These are phyloP conservation scores for Magnolia changhungtana DNA, from an alignment of 164 flowering plant genomes.

Conservation along the genomic window DNA sequence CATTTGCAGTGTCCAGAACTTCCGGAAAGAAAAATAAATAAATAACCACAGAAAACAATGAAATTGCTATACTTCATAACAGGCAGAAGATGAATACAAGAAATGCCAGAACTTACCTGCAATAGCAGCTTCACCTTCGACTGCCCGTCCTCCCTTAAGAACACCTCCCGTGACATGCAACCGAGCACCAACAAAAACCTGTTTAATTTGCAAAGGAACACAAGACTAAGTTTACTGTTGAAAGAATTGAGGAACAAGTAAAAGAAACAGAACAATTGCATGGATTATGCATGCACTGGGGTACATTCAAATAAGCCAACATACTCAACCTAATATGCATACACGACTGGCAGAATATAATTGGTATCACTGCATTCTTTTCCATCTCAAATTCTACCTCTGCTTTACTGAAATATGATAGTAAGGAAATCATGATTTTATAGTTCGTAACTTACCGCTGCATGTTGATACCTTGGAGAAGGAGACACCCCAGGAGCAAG, in stretches of 20 bases:
- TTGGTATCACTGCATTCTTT: neutral
- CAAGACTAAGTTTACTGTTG: neutral
- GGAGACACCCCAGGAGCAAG: slow-evolving; percentile 99
- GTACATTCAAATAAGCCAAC: neutral
- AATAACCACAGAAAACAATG: slow-evolving; percentile 2
- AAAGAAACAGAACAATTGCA: neutral
- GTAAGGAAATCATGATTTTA: neutral
- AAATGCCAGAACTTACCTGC: slow-evolving; percentile 54
- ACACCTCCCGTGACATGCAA: slow-evolving; percentile 95
- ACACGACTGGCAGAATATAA: no score
- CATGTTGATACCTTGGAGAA: slow-evolving; percentile 94
- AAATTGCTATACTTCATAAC: neutral
- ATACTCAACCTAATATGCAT: neutral
- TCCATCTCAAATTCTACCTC: neutral
- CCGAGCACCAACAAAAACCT: slow-evolving; percentile 96
- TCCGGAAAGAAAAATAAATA: neutral
- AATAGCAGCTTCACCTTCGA: slow-evolving; percentile 85
- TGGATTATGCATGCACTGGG: neutral
- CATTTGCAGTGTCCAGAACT: slow-evolving; percentile 99
- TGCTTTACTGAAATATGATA: neutral
- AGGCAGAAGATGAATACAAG: slow-evolving; percentile 2
- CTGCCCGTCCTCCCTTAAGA: slow-evolving; percentile 78
- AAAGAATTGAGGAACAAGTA: neutral
- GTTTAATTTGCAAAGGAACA: slow-evolving; percentile 20
- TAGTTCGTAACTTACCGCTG: slow-evolving; percentile 68